Percentiles rank a stretch among this genome's conserved stretches.
Conservation (phyloP, 306 rosid species). For the Fagus crenata region DNA sequence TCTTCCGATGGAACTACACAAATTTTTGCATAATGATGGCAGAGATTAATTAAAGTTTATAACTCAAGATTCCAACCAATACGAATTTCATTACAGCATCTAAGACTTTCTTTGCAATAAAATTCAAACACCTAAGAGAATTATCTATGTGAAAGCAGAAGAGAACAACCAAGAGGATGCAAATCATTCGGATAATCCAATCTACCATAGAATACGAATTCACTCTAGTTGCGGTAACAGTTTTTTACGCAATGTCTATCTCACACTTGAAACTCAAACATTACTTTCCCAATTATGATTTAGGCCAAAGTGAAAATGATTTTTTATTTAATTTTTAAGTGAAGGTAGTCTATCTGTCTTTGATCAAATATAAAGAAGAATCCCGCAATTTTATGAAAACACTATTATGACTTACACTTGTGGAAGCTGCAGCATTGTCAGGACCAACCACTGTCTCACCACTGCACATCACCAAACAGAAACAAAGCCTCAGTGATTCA, state of each 20-base stretch:
- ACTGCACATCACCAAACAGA: slow-evolving; percentile 52
- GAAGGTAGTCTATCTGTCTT: neutral
- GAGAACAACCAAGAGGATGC: neutral
- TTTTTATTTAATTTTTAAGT: too few relatives aligned
- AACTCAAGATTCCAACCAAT: neutral
- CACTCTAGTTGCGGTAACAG: too few relatives aligned
- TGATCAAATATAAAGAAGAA: neutral
- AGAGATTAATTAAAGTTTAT: neutral
- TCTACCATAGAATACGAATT: neutral
- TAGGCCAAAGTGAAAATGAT: too few relatives aligned
- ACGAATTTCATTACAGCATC: neutral
- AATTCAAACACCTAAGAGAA: neutral
- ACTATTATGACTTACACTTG: slow-evolving; percentile 43
- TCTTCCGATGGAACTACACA: slow-evolving; percentile 1
- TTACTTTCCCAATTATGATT: too few relatives aligned
- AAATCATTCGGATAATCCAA: neutral
- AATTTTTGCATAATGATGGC: neutral
- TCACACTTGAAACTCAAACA: neutral
- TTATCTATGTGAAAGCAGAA: neutral
- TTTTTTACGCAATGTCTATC: too few relatives aligned
- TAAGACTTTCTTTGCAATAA: neutral
- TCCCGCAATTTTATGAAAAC: neutral
- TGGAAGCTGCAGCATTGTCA: slow-evolving; percentile 36
- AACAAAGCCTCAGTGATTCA: slow-evolving; percentile 25
- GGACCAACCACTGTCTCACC: slow-evolving; percentile 48